Evolutionary conservation across 2,329 filamentous ascomycete genomes (phyloP).

Genomic region (Penicillium brevicompactum): DNA sequence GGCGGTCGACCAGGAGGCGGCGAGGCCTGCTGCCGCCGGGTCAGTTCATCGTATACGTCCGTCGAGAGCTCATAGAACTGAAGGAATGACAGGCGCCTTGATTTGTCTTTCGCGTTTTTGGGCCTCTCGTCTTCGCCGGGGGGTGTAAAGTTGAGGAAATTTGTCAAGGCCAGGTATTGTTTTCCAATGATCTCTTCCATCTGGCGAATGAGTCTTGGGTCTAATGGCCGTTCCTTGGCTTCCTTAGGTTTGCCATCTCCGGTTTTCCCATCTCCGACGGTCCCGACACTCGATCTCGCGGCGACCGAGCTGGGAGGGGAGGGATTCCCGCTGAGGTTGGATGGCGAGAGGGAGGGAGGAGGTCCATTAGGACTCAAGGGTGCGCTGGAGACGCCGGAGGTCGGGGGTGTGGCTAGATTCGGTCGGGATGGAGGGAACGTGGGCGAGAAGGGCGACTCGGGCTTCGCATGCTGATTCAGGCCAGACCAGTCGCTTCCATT

Average conservation of each 20-base stretch:
- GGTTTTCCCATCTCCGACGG: constrained; percentile 53
- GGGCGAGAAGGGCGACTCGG: constrained; percentile 45
- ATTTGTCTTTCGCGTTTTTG: constrained; percentile 91
- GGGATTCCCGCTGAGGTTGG: constrained; percentile 53
- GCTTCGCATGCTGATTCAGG: constrained; percentile 65
- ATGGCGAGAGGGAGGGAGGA: constrained; percentile 12
- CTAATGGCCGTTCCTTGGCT: too few relatives aligned
- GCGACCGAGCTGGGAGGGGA: constrained; percentile 89
- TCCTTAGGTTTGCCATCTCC: too few relatives aligned
- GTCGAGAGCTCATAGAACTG: constrained; percentile 98
- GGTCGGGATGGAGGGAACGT: constrained; percentile 51
- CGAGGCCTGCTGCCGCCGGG: constrained; percentile 75
- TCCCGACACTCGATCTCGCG: constrained; percentile 73
- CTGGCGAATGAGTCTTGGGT: constrained; percentile 29
- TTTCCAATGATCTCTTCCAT: constrained; percentile 73
- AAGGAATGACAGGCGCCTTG: constrained; percentile 82
- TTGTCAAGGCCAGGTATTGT: constrained; percentile 79
- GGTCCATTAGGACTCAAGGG: constrained; percentile 60
- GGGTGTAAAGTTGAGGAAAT: constrained; percentile 69
- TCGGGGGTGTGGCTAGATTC: constrained; percentile 67
- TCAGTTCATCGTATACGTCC: constrained; percentile 93
- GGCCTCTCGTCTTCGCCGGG: constrained; percentile 76
- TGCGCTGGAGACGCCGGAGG: constrained; percentile 61
- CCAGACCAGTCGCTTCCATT: constrained; percentile 80
- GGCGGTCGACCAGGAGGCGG: constrained; percentile 46